A percentile compares a stretch with the other conserved stretches of the same genome.
phyloP scores from a whole-genome alignment of 176 grass and related monocot species.

The Tillandsia leiboldiana region DNA sequence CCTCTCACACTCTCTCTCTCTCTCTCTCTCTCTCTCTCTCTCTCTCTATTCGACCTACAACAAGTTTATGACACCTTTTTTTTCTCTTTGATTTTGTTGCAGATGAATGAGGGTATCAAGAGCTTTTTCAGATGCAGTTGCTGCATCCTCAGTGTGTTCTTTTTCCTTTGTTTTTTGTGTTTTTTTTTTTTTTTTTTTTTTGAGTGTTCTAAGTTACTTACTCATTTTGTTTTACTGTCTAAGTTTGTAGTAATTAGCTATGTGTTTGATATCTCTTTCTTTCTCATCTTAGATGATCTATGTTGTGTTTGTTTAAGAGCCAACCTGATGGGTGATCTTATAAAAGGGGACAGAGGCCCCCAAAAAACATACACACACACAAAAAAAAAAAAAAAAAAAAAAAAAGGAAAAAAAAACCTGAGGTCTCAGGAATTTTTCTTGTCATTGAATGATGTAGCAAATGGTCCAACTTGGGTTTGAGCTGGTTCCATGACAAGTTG shows the following conservation, averaged over 20 bases:
- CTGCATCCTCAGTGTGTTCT: neutral
- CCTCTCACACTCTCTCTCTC: neutral
- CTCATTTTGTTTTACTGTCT: conserved; percentile 1
- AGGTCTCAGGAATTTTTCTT: neutral
- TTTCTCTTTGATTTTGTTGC: neutral
- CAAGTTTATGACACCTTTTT: neutral
- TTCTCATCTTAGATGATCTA: neutral
- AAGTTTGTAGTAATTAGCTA: neutral
- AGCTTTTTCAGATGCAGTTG: neutral
- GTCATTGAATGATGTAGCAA: conserved; percentile 1
- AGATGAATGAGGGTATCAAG: neutral
- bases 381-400: no score
- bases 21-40: neutral
- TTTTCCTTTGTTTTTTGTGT: neutral
- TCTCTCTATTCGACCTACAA: neutral
- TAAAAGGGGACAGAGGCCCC: neutral
- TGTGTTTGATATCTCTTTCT: neutral
- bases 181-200: neutral
- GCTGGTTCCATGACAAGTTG: conserved; percentile 6
- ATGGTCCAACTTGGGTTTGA: neutral
- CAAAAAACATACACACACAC: no score
- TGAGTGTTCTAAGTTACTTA: neutral
- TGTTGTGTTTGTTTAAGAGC: neutral
- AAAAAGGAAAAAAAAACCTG: no score
- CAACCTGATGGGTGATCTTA: neutral